A percentile compares a stretch with the other conserved stretches of the same genome.
Conservation (phyloP, 129 eudicot species). For the Heracleum sosnowskyi region DNA sequence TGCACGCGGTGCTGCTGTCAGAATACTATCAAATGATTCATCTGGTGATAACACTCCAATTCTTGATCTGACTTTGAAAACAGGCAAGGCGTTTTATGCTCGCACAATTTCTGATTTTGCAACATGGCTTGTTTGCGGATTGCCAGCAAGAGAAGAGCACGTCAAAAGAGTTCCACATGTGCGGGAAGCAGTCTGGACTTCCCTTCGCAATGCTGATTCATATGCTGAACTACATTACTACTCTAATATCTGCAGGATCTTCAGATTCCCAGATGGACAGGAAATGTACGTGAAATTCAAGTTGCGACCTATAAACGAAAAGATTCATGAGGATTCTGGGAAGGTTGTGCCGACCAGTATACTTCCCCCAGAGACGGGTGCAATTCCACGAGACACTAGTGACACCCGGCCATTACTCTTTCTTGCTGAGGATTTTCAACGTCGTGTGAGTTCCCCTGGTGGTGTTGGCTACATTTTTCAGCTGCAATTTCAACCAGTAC, state of each 20-base stretch:
- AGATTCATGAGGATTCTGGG: constrained; percentile 54
- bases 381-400: constrained; percentile 55
- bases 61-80: constrained; percentile 67
- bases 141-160: constrained; percentile 62
- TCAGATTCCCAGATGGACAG: constrained; percentile 62
- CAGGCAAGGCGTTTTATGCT: constrained; percentile 80
- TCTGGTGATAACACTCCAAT: constrained; percentile 33
- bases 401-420: constrained; percentile 67
- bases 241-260: constrained; percentile 67
- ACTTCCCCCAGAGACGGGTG: constrained; percentile 87
- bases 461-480: constrained; percentile 64
- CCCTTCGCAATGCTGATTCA: constrained; percentile 57
- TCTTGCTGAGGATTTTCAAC: constrained; percentile 69
- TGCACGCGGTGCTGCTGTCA: constrained; percentile 77
- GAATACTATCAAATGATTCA: constrained; percentile 43
- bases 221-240: constrained; percentile 64
- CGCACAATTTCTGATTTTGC: constrained; percentile 81
- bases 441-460: constrained; percentile 56
- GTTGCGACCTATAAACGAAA: constrained; percentile 55
- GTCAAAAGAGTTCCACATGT: constrained; percentile 73
- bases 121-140: constrained; percentile 81
- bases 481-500: constrained; percentile 53
- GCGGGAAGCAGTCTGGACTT: constrained; percentile 76
- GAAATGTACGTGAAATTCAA: constrained; percentile 81
- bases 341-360: constrained; percentile 61